Base-by-base conservation (phyloP, 305 asterid genomes). In the Stenogyne calaminthoides region DNA sequence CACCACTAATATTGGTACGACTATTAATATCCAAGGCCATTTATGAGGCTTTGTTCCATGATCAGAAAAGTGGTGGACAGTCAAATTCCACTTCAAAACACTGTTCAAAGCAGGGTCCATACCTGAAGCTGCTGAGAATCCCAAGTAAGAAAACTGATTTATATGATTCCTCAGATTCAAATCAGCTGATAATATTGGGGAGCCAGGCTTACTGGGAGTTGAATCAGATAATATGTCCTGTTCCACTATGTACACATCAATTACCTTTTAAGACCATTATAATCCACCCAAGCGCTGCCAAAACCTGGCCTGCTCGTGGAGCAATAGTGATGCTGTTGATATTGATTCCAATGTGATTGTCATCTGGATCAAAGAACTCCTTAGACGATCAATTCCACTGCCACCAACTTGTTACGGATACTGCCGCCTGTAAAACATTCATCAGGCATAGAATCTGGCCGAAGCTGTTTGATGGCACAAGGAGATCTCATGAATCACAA, bases 91-190 rank as follows among this genome's bases (percentile, higher is more conserved):
- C 37, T 95, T 73, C 76, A 81, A 42, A 25, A 91, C 84, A 52
- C 85, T 76, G 83, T 88, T 91, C 62, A 88, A 61, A 67, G 87
- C 6, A 18, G 51, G 63, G 64, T n/a, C n/a, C n/a, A n/a, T n/a
- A n/a, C 97, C 97, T 0, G 96, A 85, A 0, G 97, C 89, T 0
- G 89, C 96, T 11, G 96, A 74, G 75, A 91, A 91, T 7, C 97
- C 97, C 16, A 91, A 86, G 71, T 86, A 86, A 0, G 96, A 88
- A 57, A 73, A n/a, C 79, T 88, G 88, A 69, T 82, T 76, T 55
- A 85, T 75, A 29, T 75, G 18, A 0, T 65, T 32, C 27, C 77
- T 79, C 63, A 91, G 76, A 22, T 86, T 78, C 76, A 91, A 81
- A 58, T 60, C 42, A 2, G 63, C 40, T 9, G 49, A 86, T 46